Evolutionary conservation across 2,329 filamentous ascomycete genomes (phyloP).

Genomic region (Pseudocercospora pini-densiflorae): DNA sequence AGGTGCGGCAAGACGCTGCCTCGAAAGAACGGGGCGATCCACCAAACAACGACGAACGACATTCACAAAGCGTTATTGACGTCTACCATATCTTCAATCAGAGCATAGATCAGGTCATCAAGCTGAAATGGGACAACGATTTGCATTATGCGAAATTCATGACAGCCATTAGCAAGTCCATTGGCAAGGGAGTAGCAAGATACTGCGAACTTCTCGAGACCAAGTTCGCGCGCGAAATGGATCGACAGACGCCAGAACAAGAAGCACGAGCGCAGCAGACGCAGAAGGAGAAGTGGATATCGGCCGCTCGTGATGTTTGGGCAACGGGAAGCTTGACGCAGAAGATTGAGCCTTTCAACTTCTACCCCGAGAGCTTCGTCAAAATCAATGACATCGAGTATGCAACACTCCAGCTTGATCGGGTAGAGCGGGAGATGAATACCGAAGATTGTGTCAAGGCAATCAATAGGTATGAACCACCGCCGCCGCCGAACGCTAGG

Average conservation of each 20-base stretch:
- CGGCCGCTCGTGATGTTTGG: slow-evolving; percentile 92
- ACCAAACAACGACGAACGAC: slow-evolving; percentile 78
- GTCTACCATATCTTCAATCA: slow-evolving; percentile 94
- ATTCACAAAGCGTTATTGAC: slow-evolving; percentile 92
- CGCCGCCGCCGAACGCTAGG: slow-evolving; percentile 68
- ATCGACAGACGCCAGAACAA: slow-evolving; percentile 85
- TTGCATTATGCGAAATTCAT: slow-evolving; percentile 96
- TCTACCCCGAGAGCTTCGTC: slow-evolving; percentile 92
- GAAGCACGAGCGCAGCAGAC: slow-evolving; percentile 76
- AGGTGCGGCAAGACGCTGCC: slow-evolving; percentile 68
- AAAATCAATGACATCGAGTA: slow-evolving; percentile 99
- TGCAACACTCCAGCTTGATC: slow-evolving; percentile 88
- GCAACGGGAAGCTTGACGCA: slow-evolving; percentile 72
- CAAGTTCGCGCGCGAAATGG: slow-evolving; percentile 89
- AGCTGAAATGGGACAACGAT: slow-evolving; percentile 91
- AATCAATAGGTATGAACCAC: slow-evolving; percentile 74
- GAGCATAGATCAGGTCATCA: slow-evolving; percentile 81
- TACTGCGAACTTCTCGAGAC: slow-evolving; percentile 92
- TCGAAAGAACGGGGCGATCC: slow-evolving; percentile 55
- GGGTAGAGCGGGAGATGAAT: slow-evolving; percentile 85
- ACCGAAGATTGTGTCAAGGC: slow-evolving; percentile 88
- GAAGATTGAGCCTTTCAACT: slow-evolving; percentile 95
- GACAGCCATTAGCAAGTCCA: slow-evolving; percentile 85
- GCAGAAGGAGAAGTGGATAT: slow-evolving; percentile 89
- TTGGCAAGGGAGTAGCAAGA: slow-evolving; percentile 78